phyloP scores from a whole-genome alignment of 202 grass and related monocot genomes.

The Sporobolus alterniflorus region DNA sequence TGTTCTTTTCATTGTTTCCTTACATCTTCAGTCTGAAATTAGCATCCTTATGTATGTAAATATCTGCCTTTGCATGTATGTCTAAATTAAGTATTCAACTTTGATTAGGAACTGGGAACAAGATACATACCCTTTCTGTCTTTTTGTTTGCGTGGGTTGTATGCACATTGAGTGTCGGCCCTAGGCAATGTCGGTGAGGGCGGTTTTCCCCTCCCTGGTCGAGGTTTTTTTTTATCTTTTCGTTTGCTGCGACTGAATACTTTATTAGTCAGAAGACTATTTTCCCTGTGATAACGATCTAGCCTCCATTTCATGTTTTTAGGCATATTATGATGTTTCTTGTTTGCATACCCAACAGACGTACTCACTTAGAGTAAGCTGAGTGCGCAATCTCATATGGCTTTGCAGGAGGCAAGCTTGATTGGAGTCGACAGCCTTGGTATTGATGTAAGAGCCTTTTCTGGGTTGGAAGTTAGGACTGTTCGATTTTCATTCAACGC shows the following conservation, averaged over 20 bases:
- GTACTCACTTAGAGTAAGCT: slow-evolving; percentile 6
- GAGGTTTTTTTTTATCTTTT: slow-evolving; percentile 8
- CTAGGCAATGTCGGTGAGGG: no score
- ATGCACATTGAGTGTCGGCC: no score
- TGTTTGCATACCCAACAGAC: background rate
- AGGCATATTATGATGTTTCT: slow-evolving; percentile 11
- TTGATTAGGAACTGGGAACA: background rate
- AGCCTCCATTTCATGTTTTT: background rate
- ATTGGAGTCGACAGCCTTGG: slow-evolving; percentile 87
- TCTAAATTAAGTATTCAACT: background rate
- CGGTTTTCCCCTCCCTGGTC: no score
- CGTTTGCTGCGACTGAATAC: background rate
- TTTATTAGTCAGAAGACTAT: background rate
- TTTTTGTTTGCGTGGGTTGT: slow-evolving; percentile 4
- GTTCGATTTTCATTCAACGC: slow-evolving; percentile 92
- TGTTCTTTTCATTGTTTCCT: slow-evolving; percentile 24
- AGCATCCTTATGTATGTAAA: background rate
- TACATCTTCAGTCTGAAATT: background rate
- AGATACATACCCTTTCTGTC: background rate
- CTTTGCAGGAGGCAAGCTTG: slow-evolving; percentile 73
- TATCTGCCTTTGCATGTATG: background rate
- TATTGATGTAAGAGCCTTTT: slow-evolving; percentile 89
- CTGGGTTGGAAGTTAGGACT: slow-evolving; percentile 71
- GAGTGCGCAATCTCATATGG: slow-evolving; percentile 24
- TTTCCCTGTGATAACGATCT: background rate